These are phyloP conservation scores for Solanum hybrid DNA, from an alignment of 305 asterid species.

Conservation along the genomic window DNA sequence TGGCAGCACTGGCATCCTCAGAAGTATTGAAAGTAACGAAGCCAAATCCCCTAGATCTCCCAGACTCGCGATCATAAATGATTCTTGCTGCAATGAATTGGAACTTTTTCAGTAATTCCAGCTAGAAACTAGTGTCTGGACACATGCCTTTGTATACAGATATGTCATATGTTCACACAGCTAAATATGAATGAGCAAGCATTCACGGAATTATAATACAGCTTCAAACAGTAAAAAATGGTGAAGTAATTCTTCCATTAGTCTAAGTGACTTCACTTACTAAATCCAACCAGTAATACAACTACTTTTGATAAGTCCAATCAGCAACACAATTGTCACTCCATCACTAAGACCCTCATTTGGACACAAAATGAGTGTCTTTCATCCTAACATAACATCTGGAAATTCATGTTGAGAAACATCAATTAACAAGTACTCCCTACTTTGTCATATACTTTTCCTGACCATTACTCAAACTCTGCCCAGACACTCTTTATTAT, in stretches of 20 bases:
- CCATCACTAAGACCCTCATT: not conserved
- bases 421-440: not conserved
- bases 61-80: slow-evolving; percentile 64
- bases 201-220: not conserved
- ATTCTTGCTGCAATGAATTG: slow-evolving; percentile 46
- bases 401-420: not conserved
- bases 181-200: not conserved
- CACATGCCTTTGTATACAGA: not conserved
- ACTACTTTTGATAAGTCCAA: not conserved
- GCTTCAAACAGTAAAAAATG: not conserved
- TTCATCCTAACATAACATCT: not conserved
- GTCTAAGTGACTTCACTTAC: not conserved
- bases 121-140: not conserved
- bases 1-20: slow-evolving; percentile 82
- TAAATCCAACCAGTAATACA: not conserved
- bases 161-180: not conserved
- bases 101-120: not conserved
- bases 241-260: not conserved
- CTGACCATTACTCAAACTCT: not conserved
- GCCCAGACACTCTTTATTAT: not conserved
- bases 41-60: slow-evolving; percentile 86
- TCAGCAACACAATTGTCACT: not conserved
- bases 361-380: not conserved
- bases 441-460: not conserved
- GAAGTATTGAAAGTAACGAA: slow-evolving; percentile 47